These are phyloP conservation scores for Brassica napus DNA, from an alignment of 345 rosid species.

Conservation along the genomic window DNA sequence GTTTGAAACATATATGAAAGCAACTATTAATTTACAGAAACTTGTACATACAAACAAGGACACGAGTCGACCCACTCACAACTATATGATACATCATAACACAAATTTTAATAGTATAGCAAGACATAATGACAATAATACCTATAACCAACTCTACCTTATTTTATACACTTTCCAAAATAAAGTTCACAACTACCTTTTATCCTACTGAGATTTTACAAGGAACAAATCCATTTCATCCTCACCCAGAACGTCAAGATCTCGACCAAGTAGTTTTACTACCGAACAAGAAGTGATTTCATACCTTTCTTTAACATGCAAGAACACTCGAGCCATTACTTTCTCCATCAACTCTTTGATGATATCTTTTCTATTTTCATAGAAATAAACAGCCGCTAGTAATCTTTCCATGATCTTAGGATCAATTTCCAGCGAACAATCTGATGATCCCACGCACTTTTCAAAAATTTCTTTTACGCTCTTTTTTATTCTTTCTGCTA, in stretches of 20 bases:
- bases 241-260: constrained; percentile 20
- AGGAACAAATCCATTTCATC: constrained; percentile 35
- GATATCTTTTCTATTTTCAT: constrained; percentile 36
- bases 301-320: constrained; percentile 44
- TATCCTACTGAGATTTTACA: constrained; percentile 29
- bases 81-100: constrained; percentile 15
- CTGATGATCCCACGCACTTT: constrained; percentile 33
- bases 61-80: constrained; percentile 10
- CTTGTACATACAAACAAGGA: constrained; percentile 27
- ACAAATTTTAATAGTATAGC: constrained; percentile 24
- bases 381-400: constrained; percentile 49
- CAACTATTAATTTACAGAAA: constrained; percentile 26
- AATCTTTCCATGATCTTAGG: constrained; percentile 59
- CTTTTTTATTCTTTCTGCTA: constrained; percentile 44
- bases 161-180: constrained; percentile 22
- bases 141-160: constrained; percentile 30
- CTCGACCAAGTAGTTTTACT: constrained; percentile 46
- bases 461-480: constrained; percentile 43
- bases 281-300: constrained; percentile 40
- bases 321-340: constrained; percentile 48
- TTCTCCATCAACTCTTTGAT: constrained; percentile 51
- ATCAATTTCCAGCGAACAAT: constrained; percentile 50
- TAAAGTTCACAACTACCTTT: constrained; percentile 12
- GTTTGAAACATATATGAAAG: neutral
- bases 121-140: constrained; percentile 9